Conservation (phyloP, 2,329 filamentous ascomycete genomes). For the Ceratocystis diversiconidia region DNA sequence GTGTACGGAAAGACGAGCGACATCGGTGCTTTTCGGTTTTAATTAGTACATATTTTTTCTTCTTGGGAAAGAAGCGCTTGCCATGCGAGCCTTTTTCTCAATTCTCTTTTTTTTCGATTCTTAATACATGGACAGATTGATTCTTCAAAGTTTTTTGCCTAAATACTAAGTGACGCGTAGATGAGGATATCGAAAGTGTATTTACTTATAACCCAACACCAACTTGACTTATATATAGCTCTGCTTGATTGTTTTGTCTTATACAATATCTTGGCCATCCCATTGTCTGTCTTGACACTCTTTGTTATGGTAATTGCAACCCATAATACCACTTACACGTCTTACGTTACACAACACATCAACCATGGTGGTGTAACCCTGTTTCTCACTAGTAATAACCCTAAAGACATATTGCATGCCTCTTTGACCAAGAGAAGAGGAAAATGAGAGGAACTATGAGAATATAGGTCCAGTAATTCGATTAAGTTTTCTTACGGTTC, state of each 20-base stretch:
- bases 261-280: not conserved
- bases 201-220: too few relatives aligned
- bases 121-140: conserved; percentile 4
- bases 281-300: not conserved
- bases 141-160: not conserved
- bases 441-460: too few relatives aligned
- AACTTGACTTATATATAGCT: too few relatives aligned
- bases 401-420: not conserved
- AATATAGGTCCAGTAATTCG: too few relatives aligned
- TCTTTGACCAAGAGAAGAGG: too few relatives aligned
- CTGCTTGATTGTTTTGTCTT: not conserved
- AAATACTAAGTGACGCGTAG: too few relatives aligned
- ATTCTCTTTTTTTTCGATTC: not conserved
- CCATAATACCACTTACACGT: not conserved
- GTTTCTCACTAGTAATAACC: not conserved
- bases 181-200: too few relatives aligned
- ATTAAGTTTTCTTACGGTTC: too few relatives aligned
- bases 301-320: not conserved
- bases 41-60: conserved; percentile 1
- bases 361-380: not conserved
- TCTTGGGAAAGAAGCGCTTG: not conserved
- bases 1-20: not conserved
- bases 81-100: not conserved
- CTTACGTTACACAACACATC: not conserved
- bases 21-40: not conserved